Conservation (phyloP, 352 stramenopile species). For the Phytophthora brassicae region DNA sequence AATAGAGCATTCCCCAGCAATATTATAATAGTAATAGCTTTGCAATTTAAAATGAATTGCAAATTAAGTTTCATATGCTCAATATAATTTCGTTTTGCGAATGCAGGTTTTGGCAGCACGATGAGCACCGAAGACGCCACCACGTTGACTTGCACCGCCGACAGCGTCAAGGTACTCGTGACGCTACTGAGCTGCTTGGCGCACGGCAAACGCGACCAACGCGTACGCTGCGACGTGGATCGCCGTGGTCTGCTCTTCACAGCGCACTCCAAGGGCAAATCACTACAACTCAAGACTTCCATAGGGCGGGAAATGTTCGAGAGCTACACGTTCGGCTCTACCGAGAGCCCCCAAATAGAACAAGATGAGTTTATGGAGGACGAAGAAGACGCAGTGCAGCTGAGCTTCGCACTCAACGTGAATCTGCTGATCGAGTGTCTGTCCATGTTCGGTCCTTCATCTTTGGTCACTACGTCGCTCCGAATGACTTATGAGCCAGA, state of each 20-base stretch:
- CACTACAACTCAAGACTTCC: slow-evolving; percentile 86
- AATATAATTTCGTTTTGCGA: too few species aligned
- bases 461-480: slow-evolving; percentile 72
- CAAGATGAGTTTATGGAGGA: slow-evolving; percentile 14
- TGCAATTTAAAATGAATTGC: too few species aligned
- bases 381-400: slow-evolving; percentile 37
- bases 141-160: slow-evolving; percentile 50
- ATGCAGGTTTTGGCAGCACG: too few species aligned
- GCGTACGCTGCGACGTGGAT: slow-evolving; percentile 79
- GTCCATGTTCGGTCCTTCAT: slow-evolving; percentile 72
- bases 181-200: slow-evolving; percentile 69
- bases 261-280: slow-evolving; percentile 82
- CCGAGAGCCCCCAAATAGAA: slow-evolving; percentile 12
- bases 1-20: too few species aligned
- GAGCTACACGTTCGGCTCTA: slow-evolving; percentile 46
- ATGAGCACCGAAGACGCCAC: too few species aligned
- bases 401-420: slow-evolving; percentile 78
- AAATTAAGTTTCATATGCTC: too few species aligned
- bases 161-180: slow-evolving; percentile 79
- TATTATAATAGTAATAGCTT: too few species aligned
- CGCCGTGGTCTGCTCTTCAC: slow-evolving; percentile 67
- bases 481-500: slow-evolving; percentile 68
- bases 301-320: slow-evolving; percentile 79
- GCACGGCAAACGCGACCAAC: slow-evolving; percentile 74
- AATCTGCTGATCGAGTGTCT: slow-evolving; percentile 77